phyloP scores from a whole-genome alignment of 2,329 filamentous ascomycete genomes.

The Nigrospora oryzae region DNA sequence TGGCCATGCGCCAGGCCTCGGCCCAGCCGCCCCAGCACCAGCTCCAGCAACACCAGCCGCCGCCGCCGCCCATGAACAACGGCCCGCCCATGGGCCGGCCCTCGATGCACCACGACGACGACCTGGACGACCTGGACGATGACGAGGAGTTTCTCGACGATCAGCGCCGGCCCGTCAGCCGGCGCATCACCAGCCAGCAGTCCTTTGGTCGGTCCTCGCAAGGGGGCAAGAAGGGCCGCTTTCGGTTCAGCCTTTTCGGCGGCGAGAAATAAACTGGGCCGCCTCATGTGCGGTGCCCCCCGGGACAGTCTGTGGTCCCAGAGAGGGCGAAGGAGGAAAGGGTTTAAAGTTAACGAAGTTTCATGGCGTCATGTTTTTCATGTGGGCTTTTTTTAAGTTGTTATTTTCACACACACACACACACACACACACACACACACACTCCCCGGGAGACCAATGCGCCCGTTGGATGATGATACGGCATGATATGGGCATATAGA shows the following conservation, averaged over 20 bases:
- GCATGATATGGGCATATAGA: too few species aligned
- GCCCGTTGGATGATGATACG: too few species aligned
- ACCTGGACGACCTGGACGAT: conserved; percentile 11
- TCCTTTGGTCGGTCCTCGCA: conserved; percentile 20
- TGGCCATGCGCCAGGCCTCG: neutral
- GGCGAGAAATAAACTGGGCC: conserved; percentile 7
- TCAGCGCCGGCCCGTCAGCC: conserved; percentile 11
- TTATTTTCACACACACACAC: too few species aligned
- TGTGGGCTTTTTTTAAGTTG: too few species aligned
- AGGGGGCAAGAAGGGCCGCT: conserved; percentile 17
- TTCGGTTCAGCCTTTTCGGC: conserved; percentile 20
- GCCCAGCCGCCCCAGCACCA: conserved; percentile 7
- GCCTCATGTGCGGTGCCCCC: too few species aligned
- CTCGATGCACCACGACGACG: conserved; percentile 12
- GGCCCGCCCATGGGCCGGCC: conserved; percentile 2
- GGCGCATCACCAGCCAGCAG: conserved; percentile 21
- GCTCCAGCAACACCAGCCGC: conserved; percentile 10
- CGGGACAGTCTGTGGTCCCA: too few species aligned
- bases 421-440: too few species aligned
- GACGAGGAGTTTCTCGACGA: conserved; percentile 5
- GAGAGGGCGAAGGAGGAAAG: too few species aligned
- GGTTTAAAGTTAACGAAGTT: too few species aligned
- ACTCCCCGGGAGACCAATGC: too few species aligned
- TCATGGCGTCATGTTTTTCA: too few species aligned
- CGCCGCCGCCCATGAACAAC: conserved; percentile 7